These are phyloP conservation scores for Vitis amurensis DNA, from an alignment of 164 flowering plant species.

Conservation along the genomic window DNA sequence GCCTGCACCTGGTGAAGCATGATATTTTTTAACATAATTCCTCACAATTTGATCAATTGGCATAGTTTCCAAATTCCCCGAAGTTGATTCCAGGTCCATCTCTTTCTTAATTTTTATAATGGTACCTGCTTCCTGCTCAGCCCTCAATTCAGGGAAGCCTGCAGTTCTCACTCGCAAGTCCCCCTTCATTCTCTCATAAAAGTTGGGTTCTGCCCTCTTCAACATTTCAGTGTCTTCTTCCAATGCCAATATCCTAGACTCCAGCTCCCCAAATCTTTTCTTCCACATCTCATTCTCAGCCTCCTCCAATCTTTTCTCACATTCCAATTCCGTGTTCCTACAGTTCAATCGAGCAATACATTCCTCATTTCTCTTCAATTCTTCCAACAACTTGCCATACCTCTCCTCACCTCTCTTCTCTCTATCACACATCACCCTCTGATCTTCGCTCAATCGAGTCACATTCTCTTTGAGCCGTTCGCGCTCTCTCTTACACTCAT, in stretches of 20 bases:
- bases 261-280: constrained; percentile 1
- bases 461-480: background rate
- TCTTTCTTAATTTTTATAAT: background rate
- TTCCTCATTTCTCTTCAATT: background rate
- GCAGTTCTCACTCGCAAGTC: background rate
- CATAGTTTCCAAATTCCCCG: background rate
- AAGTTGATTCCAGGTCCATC: background rate
- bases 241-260: background rate
- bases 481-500: background rate
- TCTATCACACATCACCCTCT: background rate
- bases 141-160: background rate
- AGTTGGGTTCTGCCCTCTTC: background rate
- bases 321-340: background rate
- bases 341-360: background rate
- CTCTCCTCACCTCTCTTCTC: background rate
- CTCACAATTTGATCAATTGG: background rate
- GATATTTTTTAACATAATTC: background rate
- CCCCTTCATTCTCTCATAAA: background rate
- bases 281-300: background rate
- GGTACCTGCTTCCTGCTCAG: background rate
- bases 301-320: background rate
- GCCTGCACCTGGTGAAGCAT: background rate
- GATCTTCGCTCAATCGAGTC: background rate
- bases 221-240: background rate
- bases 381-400: background rate